Evolutionary conservation across 768 basidiomycete species (phyloP).

Genomic region (Trichaptum fuscoviolaceum): DNA sequence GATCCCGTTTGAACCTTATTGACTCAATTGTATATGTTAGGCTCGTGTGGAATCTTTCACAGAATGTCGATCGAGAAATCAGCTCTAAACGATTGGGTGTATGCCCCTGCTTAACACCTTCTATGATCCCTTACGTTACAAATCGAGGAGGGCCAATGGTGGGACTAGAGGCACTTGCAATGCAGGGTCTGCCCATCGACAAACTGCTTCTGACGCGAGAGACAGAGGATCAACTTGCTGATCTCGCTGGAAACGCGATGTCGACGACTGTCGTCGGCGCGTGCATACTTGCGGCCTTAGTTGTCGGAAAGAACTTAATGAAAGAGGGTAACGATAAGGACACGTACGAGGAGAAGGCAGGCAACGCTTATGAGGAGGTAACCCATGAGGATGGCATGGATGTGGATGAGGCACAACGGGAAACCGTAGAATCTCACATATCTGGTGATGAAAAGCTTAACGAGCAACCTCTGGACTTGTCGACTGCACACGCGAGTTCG

Average conservation of each 20-base stretch:
- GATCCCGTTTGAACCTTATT: background rate
- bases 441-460: constrained; percentile 67
- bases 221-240: constrained; percentile 88
- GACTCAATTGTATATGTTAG: constrained; percentile 30
- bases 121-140: constrained; percentile 95
- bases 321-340: constrained; percentile 58
- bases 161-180: constrained; percentile 85
- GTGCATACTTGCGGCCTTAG: constrained; percentile 78
- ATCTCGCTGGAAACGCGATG: constrained; percentile 97
- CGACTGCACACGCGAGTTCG: constrained; percentile 39
- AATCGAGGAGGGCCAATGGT: constrained; percentile 96
- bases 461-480: constrained; percentile 63
- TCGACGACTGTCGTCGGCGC: constrained; percentile 94
- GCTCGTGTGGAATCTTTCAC: constrained; percentile 92
- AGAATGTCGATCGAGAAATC: constrained; percentile 91
- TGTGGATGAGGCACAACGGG: constrained; percentile 30
- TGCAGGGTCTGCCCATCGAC: constrained; percentile 93
- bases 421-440: constrained; percentile 45
- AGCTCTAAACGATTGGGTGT: constrained; percentile 79
- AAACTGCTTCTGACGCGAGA: constrained; percentile 89
- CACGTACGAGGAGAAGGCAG: constrained; percentile 64
- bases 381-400: constrained; percentile 40
- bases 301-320: constrained; percentile 60
- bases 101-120: constrained; percentile 89
- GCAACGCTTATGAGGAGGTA: constrained; percentile 22